A percentile compares a stretch with the other conserved stretches of the same genome.
These are phyloP conservation scores for Yarrowia galli DNA, from an alignment of 1,139 yeast species.

Conservation along the genomic window DNA sequence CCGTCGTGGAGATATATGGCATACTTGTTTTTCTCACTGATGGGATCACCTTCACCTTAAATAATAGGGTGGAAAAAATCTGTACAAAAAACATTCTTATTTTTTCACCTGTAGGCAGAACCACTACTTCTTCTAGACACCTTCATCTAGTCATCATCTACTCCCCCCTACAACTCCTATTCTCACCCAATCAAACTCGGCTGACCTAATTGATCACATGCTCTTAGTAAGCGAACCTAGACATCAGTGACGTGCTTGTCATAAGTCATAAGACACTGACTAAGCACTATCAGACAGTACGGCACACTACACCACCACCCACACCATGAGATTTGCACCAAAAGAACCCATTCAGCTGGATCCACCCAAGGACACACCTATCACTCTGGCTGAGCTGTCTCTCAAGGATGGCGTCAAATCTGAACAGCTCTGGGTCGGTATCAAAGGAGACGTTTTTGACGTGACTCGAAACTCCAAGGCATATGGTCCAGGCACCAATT, in stretches of 20 bases:
- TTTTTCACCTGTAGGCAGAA: no score
- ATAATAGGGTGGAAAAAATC: no score
- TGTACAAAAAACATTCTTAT: no score
- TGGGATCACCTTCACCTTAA: background rate
- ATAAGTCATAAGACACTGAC: background rate
- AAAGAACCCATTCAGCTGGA: conserved; percentile 58
- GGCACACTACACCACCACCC: background rate
- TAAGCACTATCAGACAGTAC: no score
- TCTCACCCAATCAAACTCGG: conserved; percentile 5
- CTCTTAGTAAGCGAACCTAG: conserved; percentile 2
- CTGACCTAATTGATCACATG: conserved; percentile 14
- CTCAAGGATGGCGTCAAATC: conserved; percentile 57
- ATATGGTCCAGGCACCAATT: conserved; percentile 80
- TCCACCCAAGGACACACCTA: conserved; percentile 57
- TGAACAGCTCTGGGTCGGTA: conserved; percentile 68
- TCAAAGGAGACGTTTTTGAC: conserved; percentile 78
- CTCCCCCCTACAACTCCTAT: background rate
- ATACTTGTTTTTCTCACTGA: no score
- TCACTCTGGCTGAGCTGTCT: conserved; percentile 55
- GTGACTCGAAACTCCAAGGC: conserved; percentile 69
- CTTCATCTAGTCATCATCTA: no score
- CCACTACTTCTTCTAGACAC: no score
- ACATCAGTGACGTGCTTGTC: background rate
- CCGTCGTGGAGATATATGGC: no score
- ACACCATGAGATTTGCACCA: conserved; percentile 53